phyloP scores from a whole-genome alignment of 2,329 filamentous ascomycete genomes.

The Fusarium sterilihyphosum region DNA sequence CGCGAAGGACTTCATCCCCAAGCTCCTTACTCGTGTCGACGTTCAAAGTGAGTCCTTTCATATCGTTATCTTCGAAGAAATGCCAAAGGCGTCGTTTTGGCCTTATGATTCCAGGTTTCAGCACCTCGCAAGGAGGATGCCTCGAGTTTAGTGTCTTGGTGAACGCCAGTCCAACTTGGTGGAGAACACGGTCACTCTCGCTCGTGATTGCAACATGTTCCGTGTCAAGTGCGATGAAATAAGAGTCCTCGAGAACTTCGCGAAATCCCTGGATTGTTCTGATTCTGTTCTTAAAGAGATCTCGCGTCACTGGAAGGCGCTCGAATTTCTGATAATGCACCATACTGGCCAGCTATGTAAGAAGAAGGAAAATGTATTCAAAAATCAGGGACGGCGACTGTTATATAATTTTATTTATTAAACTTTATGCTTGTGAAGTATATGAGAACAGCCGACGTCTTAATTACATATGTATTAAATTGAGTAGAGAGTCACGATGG shows the following conservation, averaged over 20 bases:
- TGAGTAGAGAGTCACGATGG: too few species aligned
- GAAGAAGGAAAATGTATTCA: rapidly evolving
- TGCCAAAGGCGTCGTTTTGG: not conserved
- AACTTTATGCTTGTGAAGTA: not conserved
- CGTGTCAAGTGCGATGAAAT: constrained; percentile 54
- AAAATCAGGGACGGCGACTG: rapidly evolving
- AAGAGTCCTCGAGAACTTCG: constrained; percentile 51
- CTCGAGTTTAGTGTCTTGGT: not conserved
- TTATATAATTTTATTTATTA: not conserved
- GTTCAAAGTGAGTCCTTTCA: constrained; percentile 11
- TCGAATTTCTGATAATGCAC: constrained; percentile 44
- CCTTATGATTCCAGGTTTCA: not conserved
- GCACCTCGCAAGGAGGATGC: not conserved
- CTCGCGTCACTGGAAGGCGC: constrained; percentile 11
- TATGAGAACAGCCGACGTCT: too few species aligned
- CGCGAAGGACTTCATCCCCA: not conserved
- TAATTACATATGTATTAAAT: too few species aligned
- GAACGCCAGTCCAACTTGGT: constrained; percentile 31
- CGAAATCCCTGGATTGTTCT: not conserved
- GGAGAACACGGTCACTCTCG: constrained; percentile 8
- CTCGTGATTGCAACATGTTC: constrained; percentile 71
- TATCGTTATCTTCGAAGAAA: not conserved
- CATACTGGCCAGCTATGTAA: constrained; percentile 47
- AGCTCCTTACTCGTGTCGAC: not conserved
- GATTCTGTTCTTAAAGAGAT: constrained; percentile 23